Conservation (phyloP, 1,284 basidiomycete genomes). For the Dichomitus squalens region DNA sequence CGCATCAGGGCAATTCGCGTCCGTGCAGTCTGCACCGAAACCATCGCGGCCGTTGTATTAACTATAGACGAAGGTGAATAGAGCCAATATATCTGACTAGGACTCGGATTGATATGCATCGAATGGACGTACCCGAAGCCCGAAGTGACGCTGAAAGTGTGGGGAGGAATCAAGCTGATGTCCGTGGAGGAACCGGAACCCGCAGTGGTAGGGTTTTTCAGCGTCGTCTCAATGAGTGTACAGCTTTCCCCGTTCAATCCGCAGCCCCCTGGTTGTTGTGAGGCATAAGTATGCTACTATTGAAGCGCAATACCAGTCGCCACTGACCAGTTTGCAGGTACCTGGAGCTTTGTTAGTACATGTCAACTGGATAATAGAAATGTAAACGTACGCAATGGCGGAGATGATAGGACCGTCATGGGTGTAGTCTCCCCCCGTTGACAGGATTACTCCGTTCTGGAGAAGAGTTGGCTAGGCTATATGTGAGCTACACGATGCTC, state of each 20-base stretch:
- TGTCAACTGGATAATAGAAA: background rate
- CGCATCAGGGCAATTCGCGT: background rate
- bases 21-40: background rate
- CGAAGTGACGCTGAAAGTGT: slow-evolving; percentile 34
- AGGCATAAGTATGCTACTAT: background rate
- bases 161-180: slow-evolving; percentile 45
- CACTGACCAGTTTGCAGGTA: slow-evolving; percentile 34
- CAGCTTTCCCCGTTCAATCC: slow-evolving; percentile 46
- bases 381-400: slow-evolving; percentile 36
- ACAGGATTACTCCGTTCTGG: slow-evolving; percentile 34
- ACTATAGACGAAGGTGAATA: background rate
- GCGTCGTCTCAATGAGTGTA: slow-evolving; percentile 44
- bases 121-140: background rate
- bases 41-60: background rate
- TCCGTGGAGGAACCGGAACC: slow-evolving; percentile 46
- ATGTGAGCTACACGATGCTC: no score
- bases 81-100: no score
- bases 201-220: slow-evolving; percentile 40
- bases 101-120: no score
- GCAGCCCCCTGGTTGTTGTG: slow-evolving; percentile 32
- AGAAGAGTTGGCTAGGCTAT: slow-evolving; percentile 38
- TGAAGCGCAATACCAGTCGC: background rate
- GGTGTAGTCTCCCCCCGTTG: slow-evolving; percentile 37
- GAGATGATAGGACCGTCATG: slow-evolving; percentile 29
- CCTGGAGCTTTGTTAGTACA: slow-evolving; percentile 11